Conservation (phyloP, 176 grass and related monocot genomes). For the Saccharum spontaneum region DNA sequence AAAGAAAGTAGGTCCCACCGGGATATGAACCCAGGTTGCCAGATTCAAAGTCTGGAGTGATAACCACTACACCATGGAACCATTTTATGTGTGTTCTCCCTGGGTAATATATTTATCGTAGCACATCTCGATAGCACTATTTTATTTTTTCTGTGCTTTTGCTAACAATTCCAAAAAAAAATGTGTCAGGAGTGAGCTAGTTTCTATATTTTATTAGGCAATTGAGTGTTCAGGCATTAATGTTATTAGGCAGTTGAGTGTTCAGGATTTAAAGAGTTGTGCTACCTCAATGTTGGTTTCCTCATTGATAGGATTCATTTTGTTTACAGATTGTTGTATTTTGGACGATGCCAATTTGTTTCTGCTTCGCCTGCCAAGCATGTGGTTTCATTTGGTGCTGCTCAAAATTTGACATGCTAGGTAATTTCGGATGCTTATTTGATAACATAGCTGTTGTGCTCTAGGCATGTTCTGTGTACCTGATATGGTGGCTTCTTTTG, state of each 20-base stretch:
- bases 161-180: neutral
- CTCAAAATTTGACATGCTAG: neutral
- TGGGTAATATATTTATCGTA: neutral
- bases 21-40: slow-evolving; percentile 86
- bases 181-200: neutral
- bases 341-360: neutral
- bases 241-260: neutral
- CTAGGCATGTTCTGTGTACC: neutral
- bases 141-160: neutral
- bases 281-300: neutral
- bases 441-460: neutral
- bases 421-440: neutral
- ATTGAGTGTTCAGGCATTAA: neutral
- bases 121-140: neutral
- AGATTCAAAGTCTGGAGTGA: slow-evolving; percentile 94
- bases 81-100: neutral
- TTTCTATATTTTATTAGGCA: neutral
- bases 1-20: slow-evolving; percentile 49
- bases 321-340: neutral
- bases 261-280: neutral
- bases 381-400: neutral
- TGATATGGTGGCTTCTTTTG: neutral
- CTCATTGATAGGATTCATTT: neutral
- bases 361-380: neutral
- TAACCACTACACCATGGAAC: slow-evolving; percentile 94